Conservation (phyloP, 345 rosid genomes). For the Durio zibethinus region DNA sequence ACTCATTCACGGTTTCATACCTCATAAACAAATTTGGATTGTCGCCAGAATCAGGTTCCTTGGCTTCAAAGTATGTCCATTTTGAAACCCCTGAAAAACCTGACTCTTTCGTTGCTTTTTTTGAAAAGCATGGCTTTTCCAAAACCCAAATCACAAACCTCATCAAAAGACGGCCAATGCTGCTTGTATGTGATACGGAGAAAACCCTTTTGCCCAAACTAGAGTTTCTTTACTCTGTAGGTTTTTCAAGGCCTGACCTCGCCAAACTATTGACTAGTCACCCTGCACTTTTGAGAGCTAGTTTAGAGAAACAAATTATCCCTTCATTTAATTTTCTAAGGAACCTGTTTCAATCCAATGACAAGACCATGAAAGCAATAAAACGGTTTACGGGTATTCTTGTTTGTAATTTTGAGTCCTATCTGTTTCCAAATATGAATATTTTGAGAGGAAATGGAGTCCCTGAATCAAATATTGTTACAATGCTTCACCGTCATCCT, state of each 20-base stretch:
- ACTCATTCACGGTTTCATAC: constrained; percentile 35
- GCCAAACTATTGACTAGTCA: neutral
- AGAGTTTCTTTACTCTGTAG: constrained; percentile 21
- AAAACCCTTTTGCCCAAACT: constrained; percentile 30
- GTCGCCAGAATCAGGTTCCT: constrained; percentile 25
- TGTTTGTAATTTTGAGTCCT: neutral
- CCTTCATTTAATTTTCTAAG: neutral
- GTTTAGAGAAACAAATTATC: constrained; percentile 15
- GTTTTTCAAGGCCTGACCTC: constrained; percentile 15
- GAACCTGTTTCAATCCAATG: constrained; percentile 8
- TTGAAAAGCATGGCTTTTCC: constrained; percentile 20
- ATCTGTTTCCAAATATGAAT: neutral
- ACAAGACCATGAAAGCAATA: neutral
- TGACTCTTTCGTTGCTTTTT: constrained; percentile 12
- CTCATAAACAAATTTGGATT: constrained; percentile 33
- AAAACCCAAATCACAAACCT: constrained; percentile 20
- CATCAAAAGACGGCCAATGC: neutral
- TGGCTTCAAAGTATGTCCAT: constrained; percentile 10
- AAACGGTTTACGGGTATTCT: constrained; percentile 6
- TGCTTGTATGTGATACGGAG: constrained; percentile 13
- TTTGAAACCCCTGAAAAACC: constrained; percentile 23
- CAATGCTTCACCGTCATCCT: neutral
- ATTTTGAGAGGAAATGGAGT: constrained; percentile 20
- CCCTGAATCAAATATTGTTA: constrained; percentile 10
- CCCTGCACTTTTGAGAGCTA: neutral